A percentile compares a stretch with the other conserved stretches of the same genome.
Conservation (phyloP, 2,329 filamentous ascomycete species). For the Cladosporium cucumerinum region DNA sequence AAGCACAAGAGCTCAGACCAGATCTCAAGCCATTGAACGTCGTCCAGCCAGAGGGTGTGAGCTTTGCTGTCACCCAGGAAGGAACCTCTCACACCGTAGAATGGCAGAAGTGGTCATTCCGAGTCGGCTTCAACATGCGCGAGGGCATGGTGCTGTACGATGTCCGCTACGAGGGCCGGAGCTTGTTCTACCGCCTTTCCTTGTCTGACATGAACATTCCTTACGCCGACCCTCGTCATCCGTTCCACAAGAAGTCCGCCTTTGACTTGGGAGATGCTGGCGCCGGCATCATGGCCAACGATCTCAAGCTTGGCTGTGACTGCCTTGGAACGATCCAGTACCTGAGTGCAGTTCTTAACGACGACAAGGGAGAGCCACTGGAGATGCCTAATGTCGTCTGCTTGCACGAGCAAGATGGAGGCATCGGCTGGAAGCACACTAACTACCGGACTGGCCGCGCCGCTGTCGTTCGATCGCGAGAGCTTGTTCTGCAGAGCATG, state of each 20-base stretch:
- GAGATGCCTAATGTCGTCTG: slow-evolving; percentile 66
- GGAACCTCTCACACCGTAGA: slow-evolving; percentile 51
- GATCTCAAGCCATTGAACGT: slow-evolving; percentile 67
- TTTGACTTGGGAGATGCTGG: slow-evolving; percentile 68
- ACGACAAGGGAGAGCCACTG: slow-evolving; percentile 57
- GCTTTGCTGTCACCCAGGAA: slow-evolving; percentile 55
- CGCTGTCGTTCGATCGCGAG: slow-evolving; percentile 60
- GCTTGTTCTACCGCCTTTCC: slow-evolving; percentile 63
- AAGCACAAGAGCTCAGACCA: slow-evolving; percentile 44
- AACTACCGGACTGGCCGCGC: slow-evolving; percentile 66
- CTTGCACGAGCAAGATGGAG: slow-evolving; percentile 67
- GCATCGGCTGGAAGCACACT: slow-evolving; percentile 69
- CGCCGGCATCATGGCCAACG: slow-evolving; percentile 65
- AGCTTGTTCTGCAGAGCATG: slow-evolving; percentile 66
- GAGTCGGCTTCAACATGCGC: slow-evolving; percentile 59
- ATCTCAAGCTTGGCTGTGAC: slow-evolving; percentile 67
- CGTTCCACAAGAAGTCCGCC: slow-evolving; percentile 67
- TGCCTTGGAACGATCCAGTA: slow-evolving; percentile 70
- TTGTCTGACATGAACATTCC: slow-evolving; percentile 66
- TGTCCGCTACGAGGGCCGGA: slow-evolving; percentile 51
- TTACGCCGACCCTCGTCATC: slow-evolving; percentile 62
- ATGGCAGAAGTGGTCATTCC: slow-evolving; percentile 65
- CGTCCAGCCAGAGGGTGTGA: slow-evolving; percentile 66
- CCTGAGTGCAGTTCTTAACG: slow-evolving; percentile 56
- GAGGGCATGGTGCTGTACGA: slow-evolving; percentile 68